Base-by-base conservation (phyloP, 2,329 filamentous ascomycete genomes). In the Nemania diffusa region DNA sequence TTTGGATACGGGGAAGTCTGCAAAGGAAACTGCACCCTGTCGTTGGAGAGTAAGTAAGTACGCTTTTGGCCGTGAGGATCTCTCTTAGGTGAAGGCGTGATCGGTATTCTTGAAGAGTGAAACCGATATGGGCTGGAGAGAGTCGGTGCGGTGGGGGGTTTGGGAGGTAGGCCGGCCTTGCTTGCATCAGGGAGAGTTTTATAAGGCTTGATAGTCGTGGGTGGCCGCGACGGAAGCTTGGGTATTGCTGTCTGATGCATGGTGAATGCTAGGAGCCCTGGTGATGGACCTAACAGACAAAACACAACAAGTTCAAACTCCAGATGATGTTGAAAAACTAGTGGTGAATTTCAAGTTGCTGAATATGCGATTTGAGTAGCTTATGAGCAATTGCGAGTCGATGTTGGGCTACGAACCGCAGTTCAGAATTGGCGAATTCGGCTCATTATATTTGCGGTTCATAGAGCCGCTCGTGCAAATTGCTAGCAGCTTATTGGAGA, bases 161-260 rank as follows among this genome's bases (percentile, higher is more conserved):
- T 62, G 22, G 58, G 53, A 32, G 58, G 65, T 5, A 68, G 62
- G 32, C 11, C 24, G 37, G 65, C 62, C 2, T 59, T 65, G 57
- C 62, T 65, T 13, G 65, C 62, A 55, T 68, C 57, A 11, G 62
- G 66, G 8, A 65, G 62, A 20, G 37, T 50, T 27, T 55, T 66
- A 29, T 66, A 52, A 13, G 15, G n/a, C 1, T 40, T 22, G 15
- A 52, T 15, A 17, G 51, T 29, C 22, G n/a, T 6, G 7, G 32
- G 11, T 26, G 57, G 57, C 40, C 37, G 57, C 13, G 48, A 2
- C 3, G 62, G 37, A 24, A 27, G 34, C 11, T 51, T 44, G 26
- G 15, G 50, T 20, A 40, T 46, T 24, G 42, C 37, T 62, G 55
- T 51, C 9, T 24, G 6, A 27, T 52, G 46, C 60, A 69, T 65